Evolutionary conservation across 108 stramenopile genomes (phyloP).

Genomic region (Skeletonema marinoi): DNA sequence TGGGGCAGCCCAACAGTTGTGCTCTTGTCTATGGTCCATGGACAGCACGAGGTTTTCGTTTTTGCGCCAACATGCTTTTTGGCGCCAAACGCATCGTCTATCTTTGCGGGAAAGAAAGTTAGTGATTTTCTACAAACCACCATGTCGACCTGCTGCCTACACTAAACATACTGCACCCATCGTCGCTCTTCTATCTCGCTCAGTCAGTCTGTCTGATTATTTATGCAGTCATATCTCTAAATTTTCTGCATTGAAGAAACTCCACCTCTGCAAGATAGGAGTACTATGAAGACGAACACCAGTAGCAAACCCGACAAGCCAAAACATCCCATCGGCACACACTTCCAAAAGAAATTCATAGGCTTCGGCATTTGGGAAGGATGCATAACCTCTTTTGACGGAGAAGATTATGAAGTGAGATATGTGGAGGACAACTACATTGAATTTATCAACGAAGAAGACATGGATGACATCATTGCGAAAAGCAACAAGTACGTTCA

Average conservation of each 20-base stretch:
- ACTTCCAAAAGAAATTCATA: neutral
- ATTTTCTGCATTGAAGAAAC: neutral
- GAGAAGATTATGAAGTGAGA: constrained; percentile 1
- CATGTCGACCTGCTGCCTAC: no score
- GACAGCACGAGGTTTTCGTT: no score
- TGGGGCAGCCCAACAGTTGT: no score
- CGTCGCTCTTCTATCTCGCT: neutral
- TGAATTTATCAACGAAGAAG: neutral
- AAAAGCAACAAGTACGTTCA: neutral
- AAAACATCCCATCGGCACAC: neutral
- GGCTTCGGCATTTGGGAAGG: constrained; percentile 8
- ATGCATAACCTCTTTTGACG: constrained; percentile 1
- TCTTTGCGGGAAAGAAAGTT: no score
- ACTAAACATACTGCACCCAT: neutral
- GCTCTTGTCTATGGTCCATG: no score
- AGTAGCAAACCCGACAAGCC: neutral
- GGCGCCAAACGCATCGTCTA: neutral
- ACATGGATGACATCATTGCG: constrained; percentile 4
- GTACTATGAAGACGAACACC: neutral
- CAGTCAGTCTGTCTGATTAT: neutral
- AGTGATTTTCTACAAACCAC: no score
- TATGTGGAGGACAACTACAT: neutral
- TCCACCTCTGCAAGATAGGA: neutral
- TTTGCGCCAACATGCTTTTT: neutral
- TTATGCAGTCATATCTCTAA: neutral